Evolutionary conservation across 768 basidiomycete genomes (phyloP), one percentile per base, ranked within the genome.

Genomic region (Pleurotus sapidus): DNA sequence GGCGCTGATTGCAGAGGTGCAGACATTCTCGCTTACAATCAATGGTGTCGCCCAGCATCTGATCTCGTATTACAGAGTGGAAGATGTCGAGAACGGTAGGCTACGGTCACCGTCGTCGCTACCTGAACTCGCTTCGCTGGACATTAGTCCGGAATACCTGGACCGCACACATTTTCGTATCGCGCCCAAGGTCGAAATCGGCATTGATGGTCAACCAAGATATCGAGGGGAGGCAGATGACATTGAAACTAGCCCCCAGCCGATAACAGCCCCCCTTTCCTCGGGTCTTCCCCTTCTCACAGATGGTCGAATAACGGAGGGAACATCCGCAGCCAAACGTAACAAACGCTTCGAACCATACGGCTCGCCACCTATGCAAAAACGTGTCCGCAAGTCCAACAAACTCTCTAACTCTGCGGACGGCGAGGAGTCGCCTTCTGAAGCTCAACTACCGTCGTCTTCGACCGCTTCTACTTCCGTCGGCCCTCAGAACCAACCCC

Each of bases 21-120:
- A 96, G 94, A 96, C 95, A 7, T 95, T 97, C 70, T 96, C 95
- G 9, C 76, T 97, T 56, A 87, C 87, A 18, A 93, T 95, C 58
- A 80, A 80, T 56, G 92, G 91, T 23, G 89, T 89, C 37, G 81
- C 92, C 1, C 94, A 97, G 66, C 95, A 97, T 69, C 81, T 97
- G 56, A 91, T 98, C 50, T 95, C 93, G 4, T 98, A 98, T 75
- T 98, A 97, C 77, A 88, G 87, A 63, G 81, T 95, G 54, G 88
- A 92, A 60, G 96, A 98, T 68, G 93, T 97, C 25, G 84, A 91
- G 57, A 84, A 85, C 47, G 95, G 95, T 12, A 88, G 93, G 27
- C 83, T 98, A 11, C 87, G 93, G 37, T 81, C 90, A 0, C 95
- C 96, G 0, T 95, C 93, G 0, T 88, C 91, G 2, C 77, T 95